Evolutionary conservation across 225 moss, liverwort and hornwort species (phyloP).

Genomic region (Rhytidiadelphus loreus): DNA sequence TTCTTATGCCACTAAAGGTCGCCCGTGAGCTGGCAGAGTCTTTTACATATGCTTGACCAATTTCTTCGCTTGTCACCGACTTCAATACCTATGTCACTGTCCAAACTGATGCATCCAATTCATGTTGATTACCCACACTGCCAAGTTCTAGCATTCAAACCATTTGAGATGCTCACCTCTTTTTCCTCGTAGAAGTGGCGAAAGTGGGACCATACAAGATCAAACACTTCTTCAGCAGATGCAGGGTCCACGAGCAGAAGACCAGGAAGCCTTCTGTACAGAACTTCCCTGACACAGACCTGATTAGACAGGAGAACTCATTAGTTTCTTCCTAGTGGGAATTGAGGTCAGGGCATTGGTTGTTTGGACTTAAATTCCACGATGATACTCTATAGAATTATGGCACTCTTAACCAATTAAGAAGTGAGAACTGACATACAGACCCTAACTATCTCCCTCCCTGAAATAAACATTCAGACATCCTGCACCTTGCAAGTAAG

Average conservation of each 20-base stretch:
- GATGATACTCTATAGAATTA: background rate
- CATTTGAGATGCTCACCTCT: slow-evolving; percentile 22
- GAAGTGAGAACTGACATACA: background rate
- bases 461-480: background rate
- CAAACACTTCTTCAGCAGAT: slow-evolving; percentile 74
- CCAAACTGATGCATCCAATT: background rate
- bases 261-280: slow-evolving; percentile 68
- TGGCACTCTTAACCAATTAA: background rate
- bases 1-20: background rate
- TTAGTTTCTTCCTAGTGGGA: background rate
- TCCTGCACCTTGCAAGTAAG: background rate
- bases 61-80: background rate
- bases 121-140: background rate
- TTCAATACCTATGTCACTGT: background rate
- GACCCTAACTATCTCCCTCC: background rate
- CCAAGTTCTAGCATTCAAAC: background rate
- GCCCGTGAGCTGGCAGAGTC: background rate
- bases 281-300: slow-evolving; percentile 57
- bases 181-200: slow-evolving; percentile 46
- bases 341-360: background rate
- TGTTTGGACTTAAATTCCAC: background rate
- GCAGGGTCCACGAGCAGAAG: slow-evolving; percentile 58
- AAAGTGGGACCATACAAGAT: slow-evolving; percentile 82
- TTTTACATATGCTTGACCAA: background rate
- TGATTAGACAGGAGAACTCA: slow-evolving; percentile 10